Evolutionary conservation across 2,329 filamentous ascomycete species (phyloP).

Genomic region (Trichoderma sp.): DNA sequence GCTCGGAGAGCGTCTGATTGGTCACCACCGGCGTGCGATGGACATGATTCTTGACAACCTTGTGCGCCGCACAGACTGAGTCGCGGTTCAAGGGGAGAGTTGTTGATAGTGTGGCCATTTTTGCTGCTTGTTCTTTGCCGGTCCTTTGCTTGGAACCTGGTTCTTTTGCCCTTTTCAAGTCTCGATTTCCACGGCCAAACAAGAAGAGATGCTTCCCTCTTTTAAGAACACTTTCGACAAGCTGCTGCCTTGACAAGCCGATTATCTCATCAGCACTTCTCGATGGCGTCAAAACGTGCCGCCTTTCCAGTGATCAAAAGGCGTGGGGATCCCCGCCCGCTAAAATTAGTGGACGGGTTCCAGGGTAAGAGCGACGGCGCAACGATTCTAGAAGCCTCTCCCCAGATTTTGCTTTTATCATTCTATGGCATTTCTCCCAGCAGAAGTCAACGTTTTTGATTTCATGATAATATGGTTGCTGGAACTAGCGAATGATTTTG

Average conservation of each 20-base stretch:
- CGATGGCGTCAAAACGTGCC: not conserved
- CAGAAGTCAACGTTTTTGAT: rapidly evolving
- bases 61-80: slow-evolving; percentile 72
- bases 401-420: not conserved
- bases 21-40: slow-evolving; percentile 84
- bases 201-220: not conserved
- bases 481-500: not conserved
- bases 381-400: slow-evolving; percentile 6
- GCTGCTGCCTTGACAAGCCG: slow-evolving; percentile 1
- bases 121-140: slow-evolving; percentile 39
- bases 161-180: not conserved
- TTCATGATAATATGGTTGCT: not conserved
- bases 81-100: slow-evolving; percentile 68
- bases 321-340: not conserved
- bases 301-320: not conserved
- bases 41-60: slow-evolving; percentile 72
- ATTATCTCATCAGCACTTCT: not conserved
- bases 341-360: not conserved
- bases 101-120: slow-evolving; percentile 52
- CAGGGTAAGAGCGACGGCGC: not conserved
- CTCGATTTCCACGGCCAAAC: not conserved
- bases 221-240: not conserved
- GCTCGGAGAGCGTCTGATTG: slow-evolving; percentile 68
- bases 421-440: not conserved
- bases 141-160: not conserved